These are phyloP conservation scores for Pistacia vera DNA, from an alignment of 345 rosid genomes.

Conservation along the genomic window DNA sequence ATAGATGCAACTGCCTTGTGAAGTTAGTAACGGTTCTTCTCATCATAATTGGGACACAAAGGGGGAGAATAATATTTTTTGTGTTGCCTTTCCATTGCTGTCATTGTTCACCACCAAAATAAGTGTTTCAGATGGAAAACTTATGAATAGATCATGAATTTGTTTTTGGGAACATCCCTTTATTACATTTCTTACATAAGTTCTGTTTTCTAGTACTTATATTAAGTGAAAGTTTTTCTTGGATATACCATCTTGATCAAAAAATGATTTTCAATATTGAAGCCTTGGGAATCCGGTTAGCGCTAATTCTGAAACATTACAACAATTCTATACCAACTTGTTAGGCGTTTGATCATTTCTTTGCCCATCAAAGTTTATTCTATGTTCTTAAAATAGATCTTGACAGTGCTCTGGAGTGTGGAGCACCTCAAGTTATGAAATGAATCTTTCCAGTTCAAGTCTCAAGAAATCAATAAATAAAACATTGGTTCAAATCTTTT, in stretches of 20 bases:
- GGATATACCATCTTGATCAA: neutral
- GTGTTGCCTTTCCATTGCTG: neutral
- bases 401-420: too few relatives aligned
- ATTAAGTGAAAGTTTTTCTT: neutral
- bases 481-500: too few relatives aligned
- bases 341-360: too few relatives aligned
- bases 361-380: too few relatives aligned
- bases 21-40: neutral
- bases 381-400: too few relatives aligned
- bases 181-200: too few relatives aligned
- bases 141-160: neutral
- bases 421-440: too few relatives aligned
- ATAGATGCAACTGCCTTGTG: slow-evolving; percentile 1
- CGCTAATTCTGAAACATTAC: neutral
- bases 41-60: neutral
- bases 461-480: too few relatives aligned
- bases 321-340: too few relatives aligned
- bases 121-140: neutral
- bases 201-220: too few relatives aligned
- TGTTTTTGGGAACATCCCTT: neutral
- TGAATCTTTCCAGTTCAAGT: too few relatives aligned
- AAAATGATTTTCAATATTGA: neutral
- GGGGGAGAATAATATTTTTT: neutral
- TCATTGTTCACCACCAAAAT: neutral
- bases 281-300: neutral